phyloP scores from a whole-genome alignment of 2,329 filamentous ascomycete species.

The Trichoderma semiorbis region DNA sequence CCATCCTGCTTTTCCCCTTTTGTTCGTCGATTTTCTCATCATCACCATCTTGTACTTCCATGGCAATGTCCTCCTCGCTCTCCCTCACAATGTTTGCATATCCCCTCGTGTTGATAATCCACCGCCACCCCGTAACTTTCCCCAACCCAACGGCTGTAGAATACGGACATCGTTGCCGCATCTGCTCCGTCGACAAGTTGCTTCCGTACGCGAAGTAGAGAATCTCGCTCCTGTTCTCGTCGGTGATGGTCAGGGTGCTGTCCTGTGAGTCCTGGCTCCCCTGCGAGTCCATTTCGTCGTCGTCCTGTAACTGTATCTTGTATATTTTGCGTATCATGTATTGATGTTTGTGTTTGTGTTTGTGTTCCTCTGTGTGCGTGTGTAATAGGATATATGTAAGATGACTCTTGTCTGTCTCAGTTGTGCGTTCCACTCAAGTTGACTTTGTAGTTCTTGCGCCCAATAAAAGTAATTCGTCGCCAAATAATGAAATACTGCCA shows the following conservation, averaged over 20 bases:
- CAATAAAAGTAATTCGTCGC: not conserved
- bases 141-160: conserved; percentile 56
- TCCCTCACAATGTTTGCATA: conserved; percentile 62
- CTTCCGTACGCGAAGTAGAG: conserved; percentile 70
- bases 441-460: not conserved
- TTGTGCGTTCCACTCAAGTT: not conserved
- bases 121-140: conserved; percentile 53
- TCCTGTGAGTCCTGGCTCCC: conserved; percentile 35
- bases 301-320: not conserved
- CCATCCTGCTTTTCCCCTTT: conserved; percentile 16
- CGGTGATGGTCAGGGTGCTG: conserved; percentile 35
- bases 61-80: not conserved
- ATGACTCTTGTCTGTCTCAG: not conserved
- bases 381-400: not conserved
- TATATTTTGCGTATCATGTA: not conserved
- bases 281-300: conserved; percentile 27
- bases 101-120: conserved; percentile 64
- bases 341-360: not conserved
- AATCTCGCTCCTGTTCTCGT: conserved; percentile 34
- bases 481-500: not conserved
- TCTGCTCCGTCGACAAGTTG: conserved; percentile 65
- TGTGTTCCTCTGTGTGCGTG: not conserved
- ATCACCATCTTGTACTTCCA: not conserved
- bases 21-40: not conserved
- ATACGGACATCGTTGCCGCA: conserved; percentile 58